A percentile compares a stretch with the other conserved stretches of the same genome.
Conservation (phyloP, 495 filamentous ascomycete genomes). For the Neurospora tetraspora region DNA sequence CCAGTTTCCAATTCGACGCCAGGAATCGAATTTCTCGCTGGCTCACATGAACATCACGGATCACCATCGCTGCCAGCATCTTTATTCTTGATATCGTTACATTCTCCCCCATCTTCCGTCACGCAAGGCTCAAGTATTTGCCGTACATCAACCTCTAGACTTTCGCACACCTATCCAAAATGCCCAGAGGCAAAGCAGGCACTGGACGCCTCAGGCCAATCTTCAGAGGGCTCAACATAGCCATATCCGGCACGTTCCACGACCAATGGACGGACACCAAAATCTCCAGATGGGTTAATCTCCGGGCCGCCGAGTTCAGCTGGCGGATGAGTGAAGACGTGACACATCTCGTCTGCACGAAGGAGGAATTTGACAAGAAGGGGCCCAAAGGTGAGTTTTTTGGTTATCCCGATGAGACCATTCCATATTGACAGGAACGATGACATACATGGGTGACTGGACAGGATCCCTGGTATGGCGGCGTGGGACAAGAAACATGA, state of each 20-base stretch:
- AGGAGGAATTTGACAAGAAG: slow-evolving; percentile 18
- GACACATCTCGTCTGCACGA: slow-evolving; percentile 29
- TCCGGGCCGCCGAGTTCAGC: slow-evolving; percentile 17
- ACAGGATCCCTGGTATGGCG: not conserved
- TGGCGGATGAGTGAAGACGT: slow-evolving; percentile 12
- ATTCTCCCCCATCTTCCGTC: not conserved
- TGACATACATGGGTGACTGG: not conserved
- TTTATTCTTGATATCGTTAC: not conserved
- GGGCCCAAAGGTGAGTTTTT: slow-evolving; percentile 1
- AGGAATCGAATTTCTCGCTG: not conserved
- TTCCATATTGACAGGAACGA: no score
- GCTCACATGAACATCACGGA: not conserved
- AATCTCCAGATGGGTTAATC: slow-evolving; percentile 22
- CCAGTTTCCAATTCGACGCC: not conserved
- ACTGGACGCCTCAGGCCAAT: slow-evolving; percentile 10
- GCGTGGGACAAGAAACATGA: not conserved
- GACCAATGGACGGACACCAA: slow-evolving; percentile 21
- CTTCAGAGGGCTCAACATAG: slow-evolving; percentile 20
- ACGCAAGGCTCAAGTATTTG: not conserved
- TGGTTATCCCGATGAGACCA: not conserved
- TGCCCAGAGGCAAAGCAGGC: not conserved
- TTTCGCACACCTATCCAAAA: not conserved
- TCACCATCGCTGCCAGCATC: not conserved
- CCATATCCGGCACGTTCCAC: slow-evolving; percentile 20
- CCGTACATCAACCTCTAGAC: not conserved